Evolutionary conservation across 2,329 filamentous ascomycete species (phyloP).

Genomic region (Alternaria sp.): DNA sequence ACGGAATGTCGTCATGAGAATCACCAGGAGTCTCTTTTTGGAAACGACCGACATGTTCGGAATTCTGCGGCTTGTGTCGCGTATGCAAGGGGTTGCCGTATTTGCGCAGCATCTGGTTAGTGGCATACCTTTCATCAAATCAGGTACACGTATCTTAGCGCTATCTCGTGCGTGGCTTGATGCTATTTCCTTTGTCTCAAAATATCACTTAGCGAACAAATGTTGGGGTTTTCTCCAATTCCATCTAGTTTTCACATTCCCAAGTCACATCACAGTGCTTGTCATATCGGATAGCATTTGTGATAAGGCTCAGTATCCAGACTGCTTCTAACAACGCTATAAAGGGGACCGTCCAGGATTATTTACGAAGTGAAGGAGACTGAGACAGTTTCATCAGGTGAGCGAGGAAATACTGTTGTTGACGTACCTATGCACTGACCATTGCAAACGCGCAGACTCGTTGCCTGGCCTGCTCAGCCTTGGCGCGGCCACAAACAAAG

Average conservation of each 20-base stretch:
- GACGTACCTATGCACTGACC: constrained; percentile 25
- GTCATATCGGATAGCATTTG: neutral
- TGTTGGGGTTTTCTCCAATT: neutral
- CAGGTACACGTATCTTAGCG: neutral
- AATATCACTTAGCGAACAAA: neutral
- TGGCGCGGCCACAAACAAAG: constrained; percentile 12
- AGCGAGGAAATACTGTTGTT: neutral
- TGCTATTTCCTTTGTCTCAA: constrained; percentile 12
- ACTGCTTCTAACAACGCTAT: neutral
- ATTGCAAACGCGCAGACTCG: constrained; percentile 20
- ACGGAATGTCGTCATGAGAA: neutral
- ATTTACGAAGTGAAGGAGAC: neutral
- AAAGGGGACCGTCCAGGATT: neutral
- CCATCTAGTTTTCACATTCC: neutral
- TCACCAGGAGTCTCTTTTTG: neutral
- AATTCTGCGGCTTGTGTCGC: neutral
- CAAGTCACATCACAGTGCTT: neutral
- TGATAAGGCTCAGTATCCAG: neutral
- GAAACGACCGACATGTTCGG: neutral
- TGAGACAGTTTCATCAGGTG: neutral
- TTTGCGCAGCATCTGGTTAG: neutral
- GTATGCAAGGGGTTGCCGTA: constrained; percentile 7
- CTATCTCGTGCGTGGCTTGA: neutral
- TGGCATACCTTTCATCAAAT: constrained; percentile 1
- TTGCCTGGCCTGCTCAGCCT: constrained; percentile 5